Conservation (phyloP, 192 early-diverging fungal genomes). For the Backusella macrospora region DNA sequence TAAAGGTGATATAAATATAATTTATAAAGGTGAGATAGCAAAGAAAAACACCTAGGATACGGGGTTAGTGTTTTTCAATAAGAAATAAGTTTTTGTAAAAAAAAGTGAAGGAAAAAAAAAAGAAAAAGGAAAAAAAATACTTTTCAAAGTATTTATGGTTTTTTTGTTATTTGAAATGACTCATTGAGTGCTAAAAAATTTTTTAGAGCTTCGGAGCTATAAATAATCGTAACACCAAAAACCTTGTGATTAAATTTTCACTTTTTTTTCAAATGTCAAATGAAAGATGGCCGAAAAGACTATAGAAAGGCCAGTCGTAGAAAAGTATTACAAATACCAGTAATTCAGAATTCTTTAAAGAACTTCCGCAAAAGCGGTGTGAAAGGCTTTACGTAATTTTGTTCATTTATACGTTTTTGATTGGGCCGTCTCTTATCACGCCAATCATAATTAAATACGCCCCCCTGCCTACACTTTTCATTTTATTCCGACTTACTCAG, state of each 20-base stretch:
- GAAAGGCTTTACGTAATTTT: background rate
- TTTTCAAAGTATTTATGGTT: slow-evolving; percentile 11
- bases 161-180: slow-evolving; percentile 5
- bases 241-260: slow-evolving; percentile 9
- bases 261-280: background rate
- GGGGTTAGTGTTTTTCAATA: background rate
- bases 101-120: slow-evolving; percentile 13
- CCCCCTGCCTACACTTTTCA: background rate
- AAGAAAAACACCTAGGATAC: slow-evolving; percentile 7
- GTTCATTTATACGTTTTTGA: background rate
- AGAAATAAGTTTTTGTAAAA: background rate
- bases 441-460: slow-evolving; percentile 8
- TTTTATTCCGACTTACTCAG: slow-evolving; percentile 5
- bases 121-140: background rate
- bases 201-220: background rate
- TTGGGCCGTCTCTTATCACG: background rate
- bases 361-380: background rate
- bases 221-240: slow-evolving; percentile 4
- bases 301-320: background rate
- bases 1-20: background rate
- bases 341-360: background rate
- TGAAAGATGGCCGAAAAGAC: background rate
- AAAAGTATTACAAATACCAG: background rate
- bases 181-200: slow-evolving; percentile 3
- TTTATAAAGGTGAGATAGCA: background rate